Evolutionary conservation across 495 filamentous ascomycete species (phyloP), one percentile per base, ranked within the genome.

Genomic region (Beverwykella pulmonaria): DNA sequence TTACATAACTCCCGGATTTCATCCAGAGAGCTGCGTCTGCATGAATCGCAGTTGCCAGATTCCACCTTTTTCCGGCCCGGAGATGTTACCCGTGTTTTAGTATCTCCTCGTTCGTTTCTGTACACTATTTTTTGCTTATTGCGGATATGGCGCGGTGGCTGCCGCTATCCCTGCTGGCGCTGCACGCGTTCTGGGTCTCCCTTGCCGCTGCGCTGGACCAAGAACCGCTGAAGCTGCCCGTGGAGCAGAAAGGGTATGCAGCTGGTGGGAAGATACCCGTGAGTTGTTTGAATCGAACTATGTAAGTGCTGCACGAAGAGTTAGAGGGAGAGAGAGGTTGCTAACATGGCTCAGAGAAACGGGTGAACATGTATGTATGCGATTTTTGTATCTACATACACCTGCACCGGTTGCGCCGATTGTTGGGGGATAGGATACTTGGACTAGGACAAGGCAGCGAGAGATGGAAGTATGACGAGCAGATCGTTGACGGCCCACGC

Each of bases 251-350:
- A 15, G 70, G 69, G 29, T 83, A 83, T 67, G 74, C 74, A 55
- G 70, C 76, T 59, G 79, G 78, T 8, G 72, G 79, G 30, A 58
- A 57, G 20, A 85, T 91, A 63, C 85, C 86, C 19, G 86, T 91
- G 25, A 84, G 77, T 46, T 91, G 88, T 77, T 71, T 91, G 68
- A 88, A 90, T 72, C 74, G 88, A 62, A 86, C 84, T 14, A 82
- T 86, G 88, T 90, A 19, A 57, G 64, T 68, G 39, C 5, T 7
- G 5, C 15, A 7, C 5, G 15, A 56, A 26, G 20, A 44, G 17
- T 29, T 39, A 34, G 53, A 39, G 19, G 48, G 25, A 14, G 17
- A 20, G 25, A 5, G 48, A 25, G 48, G 41, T n/a, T 49, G 55
- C 63, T 66, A 47, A 66, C 34, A 19, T 15, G 22, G 26, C 30